Base-by-base conservation (phyloP, 768 basidiomycete species). In the Suillus occidentalis region DNA sequence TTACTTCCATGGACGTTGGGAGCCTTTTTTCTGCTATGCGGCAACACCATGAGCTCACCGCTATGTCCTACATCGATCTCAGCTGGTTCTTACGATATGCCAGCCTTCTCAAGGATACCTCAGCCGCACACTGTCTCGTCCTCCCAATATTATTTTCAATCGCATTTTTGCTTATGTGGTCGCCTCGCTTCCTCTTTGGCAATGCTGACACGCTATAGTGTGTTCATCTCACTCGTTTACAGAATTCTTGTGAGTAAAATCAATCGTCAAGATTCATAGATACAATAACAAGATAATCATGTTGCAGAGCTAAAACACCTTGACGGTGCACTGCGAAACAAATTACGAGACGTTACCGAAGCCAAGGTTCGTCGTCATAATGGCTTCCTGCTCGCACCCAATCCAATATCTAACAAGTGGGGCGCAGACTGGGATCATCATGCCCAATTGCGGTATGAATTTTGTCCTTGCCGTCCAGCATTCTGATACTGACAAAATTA, bases 381-480 rank as follows among this genome's bases (percentile, higher is more conserved):
- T 59, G 91, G 91, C 0, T 87, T 93, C 68, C 71, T 92, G n/a
- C 80, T 91, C 12, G 78, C 80, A 60, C 78, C 83, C 36, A 69
- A 73, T 4, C 74, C 78, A 50, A 66, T 77, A 14, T 74, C 79
- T 3, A 83, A 82, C 31, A 86, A 88, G 71, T 91, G 90, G 90
- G 83, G 83, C 28, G 71, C 78, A n/a, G 83, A 84, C 18, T 90
- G 89, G 89, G 82, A 89, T 43, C 81, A 84, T 67, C 80, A 82
- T 63, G 76, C 83, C 5, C 79, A 77, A 34, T 78, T 80, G 50
- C 83, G 85, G 87, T 83, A 58, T 69, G 67, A 58, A 65, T 57
- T 52, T 60, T 22, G 20, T 57, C 31, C 58, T 52, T 53, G n/a
- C 43, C 31, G 3, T 28, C 22, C 39, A 12, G 28, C 18, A 40